Conservation (phyloP, 768 basidiomycete genomes). For the Xanthoconium purpureum region DNA sequence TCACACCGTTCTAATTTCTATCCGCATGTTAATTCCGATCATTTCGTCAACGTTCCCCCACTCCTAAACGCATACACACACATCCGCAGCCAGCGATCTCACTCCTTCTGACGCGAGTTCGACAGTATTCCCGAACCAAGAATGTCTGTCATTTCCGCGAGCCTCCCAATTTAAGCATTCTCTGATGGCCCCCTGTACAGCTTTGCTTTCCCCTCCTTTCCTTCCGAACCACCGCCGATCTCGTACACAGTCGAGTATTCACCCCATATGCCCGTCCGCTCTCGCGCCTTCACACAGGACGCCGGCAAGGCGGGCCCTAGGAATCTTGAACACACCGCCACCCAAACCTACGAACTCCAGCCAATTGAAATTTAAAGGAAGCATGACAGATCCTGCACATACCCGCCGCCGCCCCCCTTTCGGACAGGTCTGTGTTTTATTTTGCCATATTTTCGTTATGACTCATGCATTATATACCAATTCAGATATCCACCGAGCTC, state of each 20-base stretch:
- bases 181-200: slow-evolving; percentile 33
- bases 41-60: not conserved
- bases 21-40: slow-evolving; percentile 7
- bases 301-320: slow-evolving; percentile 36
- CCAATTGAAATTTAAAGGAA: slow-evolving; percentile 64
- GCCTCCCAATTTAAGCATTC: slow-evolving; percentile 14
- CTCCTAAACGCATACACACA: slow-evolving; percentile 32
- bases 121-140: slow-evolving; percentile 45
- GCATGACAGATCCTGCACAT: slow-evolving; percentile 68
- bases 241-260: slow-evolving; percentile 53
- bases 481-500: slow-evolving; percentile 50
- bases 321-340: slow-evolving; percentile 56
- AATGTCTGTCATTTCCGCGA: slow-evolving; percentile 39
- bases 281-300: slow-evolving; percentile 29
- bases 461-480: slow-evolving; percentile 14
- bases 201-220: slow-evolving; percentile 57
- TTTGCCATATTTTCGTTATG: slow-evolving; percentile 12
- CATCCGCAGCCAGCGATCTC: slow-evolving; percentile 52
- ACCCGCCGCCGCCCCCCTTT: slow-evolving; percentile 40
- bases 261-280: slow-evolving; percentile 33
- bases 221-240: slow-evolving; percentile 54
- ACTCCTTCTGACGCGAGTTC: slow-evolving; percentile 49
- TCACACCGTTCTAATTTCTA: slow-evolving; percentile 11
- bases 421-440: slow-evolving; percentile 36
- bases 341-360: slow-evolving; percentile 53